These are phyloP conservation scores for Albifimbria verrucaria DNA, from an alignment of 2,329 filamentous ascomycete genomes.

Conservation along the genomic window DNA sequence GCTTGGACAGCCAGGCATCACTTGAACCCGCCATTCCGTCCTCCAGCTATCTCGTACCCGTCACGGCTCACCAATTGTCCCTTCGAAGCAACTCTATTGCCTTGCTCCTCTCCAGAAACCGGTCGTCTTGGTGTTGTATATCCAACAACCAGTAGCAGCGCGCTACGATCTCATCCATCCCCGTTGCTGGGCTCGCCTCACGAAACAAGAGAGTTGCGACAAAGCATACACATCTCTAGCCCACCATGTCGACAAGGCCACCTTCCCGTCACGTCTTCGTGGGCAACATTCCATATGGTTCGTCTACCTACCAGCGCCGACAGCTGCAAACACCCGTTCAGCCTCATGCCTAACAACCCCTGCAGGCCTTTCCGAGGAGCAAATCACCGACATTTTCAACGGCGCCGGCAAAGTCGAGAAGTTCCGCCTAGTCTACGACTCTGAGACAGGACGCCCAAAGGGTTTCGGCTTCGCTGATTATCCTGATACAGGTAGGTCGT, in stretches of 20 bases:
- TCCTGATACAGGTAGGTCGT: conserved; percentile 70
- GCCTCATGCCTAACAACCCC: conserved; percentile 14
- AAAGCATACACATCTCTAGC: neutral
- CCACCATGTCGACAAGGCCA: conserved; percentile 66
- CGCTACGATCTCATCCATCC: too few relatives aligned
- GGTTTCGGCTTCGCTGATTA: conserved; percentile 98
- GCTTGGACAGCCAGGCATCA: neutral
- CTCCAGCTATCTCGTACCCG: too few relatives aligned
- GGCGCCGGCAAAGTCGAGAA: conserved; percentile 86
- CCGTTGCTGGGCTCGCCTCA: neutral
- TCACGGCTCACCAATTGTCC: too few relatives aligned
- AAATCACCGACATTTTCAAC: conserved; percentile 91
- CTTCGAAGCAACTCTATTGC: too few relatives aligned
- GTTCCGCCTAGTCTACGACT: conserved; percentile 92
- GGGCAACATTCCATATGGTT: conserved; percentile 81
- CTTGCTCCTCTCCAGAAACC: too few relatives aligned
- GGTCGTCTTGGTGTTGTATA: too few relatives aligned
- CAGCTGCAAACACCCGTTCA: neutral
- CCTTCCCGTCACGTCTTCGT: conserved; percentile 80
- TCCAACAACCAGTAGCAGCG: too few relatives aligned
- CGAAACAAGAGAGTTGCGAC: neutral
- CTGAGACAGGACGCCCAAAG: conserved; percentile 90
- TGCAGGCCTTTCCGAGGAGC: conserved; percentile 87
- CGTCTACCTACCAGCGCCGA: conserved; percentile 12
- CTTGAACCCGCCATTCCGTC: neutral